phyloP scores from a whole-genome alignment of 169 alveolate genomes.

The Cryptosporidium muris region DNA sequence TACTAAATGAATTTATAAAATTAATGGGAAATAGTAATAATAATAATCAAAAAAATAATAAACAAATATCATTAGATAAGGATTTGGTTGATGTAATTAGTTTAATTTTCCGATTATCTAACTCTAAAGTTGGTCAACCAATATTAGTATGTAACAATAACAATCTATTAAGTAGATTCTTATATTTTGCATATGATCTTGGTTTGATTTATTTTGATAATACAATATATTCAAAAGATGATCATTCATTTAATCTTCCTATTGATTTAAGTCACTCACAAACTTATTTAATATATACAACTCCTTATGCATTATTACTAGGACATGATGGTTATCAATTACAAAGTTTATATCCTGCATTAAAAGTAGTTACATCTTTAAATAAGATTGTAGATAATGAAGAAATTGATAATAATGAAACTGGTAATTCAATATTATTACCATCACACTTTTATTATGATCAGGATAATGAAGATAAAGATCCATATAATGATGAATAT shows the following conservation, averaged over 20 bases:
- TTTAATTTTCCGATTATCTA: conserved; percentile 32
- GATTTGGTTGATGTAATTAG: conserved; percentile 27
- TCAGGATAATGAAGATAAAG: not conserved
- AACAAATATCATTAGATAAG: not conserved
- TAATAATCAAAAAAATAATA: not conserved
- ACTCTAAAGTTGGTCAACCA: conserved; percentile 59
- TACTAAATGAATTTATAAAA: conserved; percentile 35
- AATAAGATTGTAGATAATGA: conserved; percentile 18
- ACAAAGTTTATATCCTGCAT: conserved; percentile 47
- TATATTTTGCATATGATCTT: conserved; percentile 53
- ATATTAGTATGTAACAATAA: conserved; percentile 15
- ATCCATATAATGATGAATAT: not conserved
- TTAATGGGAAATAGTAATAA: not conserved
- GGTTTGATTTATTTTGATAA: conserved; percentile 34
- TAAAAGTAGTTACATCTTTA: not conserved
- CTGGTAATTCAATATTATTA: not conserved
- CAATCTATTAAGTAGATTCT: conserved; percentile 17
- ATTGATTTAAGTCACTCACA: not conserved
- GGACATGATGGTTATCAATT: conserved; percentile 32
- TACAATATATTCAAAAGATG: not conserved
- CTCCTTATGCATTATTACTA: conserved; percentile 42
- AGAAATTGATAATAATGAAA: not conserved
- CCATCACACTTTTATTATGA: conserved; percentile 59
- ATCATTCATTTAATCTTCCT: too few relatives aligned
- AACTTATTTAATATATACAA: not conserved